Evolutionary conservation across 345 rosid genomes (phyloP), one percentile per base, ranked within the genome.

Genomic region (Noccaea caerulescens): DNA sequence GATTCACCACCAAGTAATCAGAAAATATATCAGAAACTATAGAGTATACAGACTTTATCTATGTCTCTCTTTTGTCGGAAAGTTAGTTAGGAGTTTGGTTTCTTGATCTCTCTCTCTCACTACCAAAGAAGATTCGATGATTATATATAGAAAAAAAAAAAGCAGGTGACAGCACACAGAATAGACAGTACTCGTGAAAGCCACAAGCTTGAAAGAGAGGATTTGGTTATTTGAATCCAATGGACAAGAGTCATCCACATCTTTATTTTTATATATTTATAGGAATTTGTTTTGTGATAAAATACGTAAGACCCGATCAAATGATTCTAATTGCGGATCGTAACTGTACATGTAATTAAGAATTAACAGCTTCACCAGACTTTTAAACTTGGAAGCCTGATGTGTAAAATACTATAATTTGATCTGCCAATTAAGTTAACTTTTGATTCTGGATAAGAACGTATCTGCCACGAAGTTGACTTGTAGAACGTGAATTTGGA

Each of bases 171-270:
- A 56, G 6, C 33, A 45, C 76, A 56, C 5, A 42, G 41, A 36
- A 61, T 52, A 61, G 52, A 57, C 45, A 30, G 37, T 66, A 66
- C 49, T 67, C 56, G 78, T 74, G 72, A 33, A 41, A 51, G 53
- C 61, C 77, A 66, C 72, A 58, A 58, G 76, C 47, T 55, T 27
- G 10, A 5, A 61, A 42, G 5, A 58, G 46, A 54, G 2, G 68
- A 34, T 71, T 64, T 46, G 8, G 64, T 64, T 56, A 56, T 37
- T 38, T 73, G 61, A 33, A 73, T 66, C 68, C 32, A 67, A 37
- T 34, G 68, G 78, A 74, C 39, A 67, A 46, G 45, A 61, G 23
- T 75, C 39, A 52, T 60, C 69, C 73, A 68, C 68, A 52, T 49
- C 39, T 39, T 39, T 42, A 12, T 16, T 16, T 3, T 1, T 36